Evolutionary conservation across 768 basidiomycete species (phyloP).

Genomic region (Leucosporidium creatinivorum): DNA sequence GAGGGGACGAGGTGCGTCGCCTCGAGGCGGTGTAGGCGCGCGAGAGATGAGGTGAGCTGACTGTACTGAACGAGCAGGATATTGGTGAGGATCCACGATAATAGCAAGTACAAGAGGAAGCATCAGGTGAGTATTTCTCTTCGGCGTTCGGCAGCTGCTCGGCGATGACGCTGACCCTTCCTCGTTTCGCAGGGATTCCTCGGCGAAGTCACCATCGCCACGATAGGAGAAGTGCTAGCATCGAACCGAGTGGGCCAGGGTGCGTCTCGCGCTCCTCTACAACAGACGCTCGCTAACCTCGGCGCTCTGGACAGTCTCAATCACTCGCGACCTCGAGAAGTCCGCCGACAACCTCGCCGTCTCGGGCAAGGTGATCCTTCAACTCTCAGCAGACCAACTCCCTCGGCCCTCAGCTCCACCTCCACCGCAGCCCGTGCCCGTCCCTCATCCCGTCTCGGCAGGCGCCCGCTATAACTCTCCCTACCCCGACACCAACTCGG

Average conservation of each 20-base stretch:
- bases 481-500: background rate
- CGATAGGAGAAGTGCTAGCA: conserved; percentile 17
- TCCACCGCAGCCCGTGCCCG: background rate
- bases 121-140: conserved; percentile 11
- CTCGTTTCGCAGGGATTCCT: conserved; percentile 23
- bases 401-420: background rate
- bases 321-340: conserved; percentile 20
- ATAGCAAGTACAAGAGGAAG: conserved; percentile 10
- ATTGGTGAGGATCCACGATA: conserved; percentile 19
- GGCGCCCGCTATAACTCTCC: background rate
- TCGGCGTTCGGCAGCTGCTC: too few relatives aligned
- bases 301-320: background rate
- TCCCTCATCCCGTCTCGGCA: background rate
- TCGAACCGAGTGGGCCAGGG: conserved; percentile 1
- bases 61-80: background rate
- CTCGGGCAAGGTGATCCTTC: conserved; percentile 14
- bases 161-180: background rate
- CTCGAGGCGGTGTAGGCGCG: too few relatives aligned
- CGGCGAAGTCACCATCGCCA: conserved; percentile 20
- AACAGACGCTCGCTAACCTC: background rate
- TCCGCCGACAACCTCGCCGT: conserved; percentile 27
- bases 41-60: background rate
- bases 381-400: background rate
- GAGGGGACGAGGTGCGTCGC: background rate
- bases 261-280: background rate